Evolutionary conservation across 768 basidiomycete genomes (phyloP), one percentile per base, ranked within the genome.

Genomic region (Cytidiella melzeri): DNA sequence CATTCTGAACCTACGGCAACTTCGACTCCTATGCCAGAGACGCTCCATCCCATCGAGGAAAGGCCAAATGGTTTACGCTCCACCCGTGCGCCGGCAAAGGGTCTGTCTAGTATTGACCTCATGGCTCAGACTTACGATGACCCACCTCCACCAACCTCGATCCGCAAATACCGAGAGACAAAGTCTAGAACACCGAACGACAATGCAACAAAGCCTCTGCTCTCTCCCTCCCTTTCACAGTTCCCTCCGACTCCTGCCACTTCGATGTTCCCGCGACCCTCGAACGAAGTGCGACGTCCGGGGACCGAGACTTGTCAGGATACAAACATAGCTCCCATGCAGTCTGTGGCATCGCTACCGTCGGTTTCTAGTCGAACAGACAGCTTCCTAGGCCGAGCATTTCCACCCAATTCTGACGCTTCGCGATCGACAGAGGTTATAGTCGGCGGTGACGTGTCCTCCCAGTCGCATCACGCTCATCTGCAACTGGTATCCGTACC

Each of bases 61-160:
- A 43, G 47, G 41, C 19, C 34, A 46, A 47, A 39, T 52, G 55
- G 45, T 43, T 49, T n/a, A n/a, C n/a, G n/a, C n/a, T n/a, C n/a
- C n/a, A n/a, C n/a, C n/a, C n/a, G n/a, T n/a, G n/a, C 9, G 44
- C 51, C 43, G 1, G 52, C 52, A 36, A 43, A 48, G 41, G 42
- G 53, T 41, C 48, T 61, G 30, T 45, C 64, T 10, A 38, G 47
- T 18, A 57, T 61, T 10, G 45, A 58, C 15, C 57, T 21, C n/a
- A n/a, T 13, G 25, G 11, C 60, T 12, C 48, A 48, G 12, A 52
- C 42, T 26, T 69, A 67, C 48, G 60, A 69, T 43, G 73, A 76
- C 53, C 71, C 67, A 2, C 74, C 75, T 11, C 75, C 69, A 1
- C 61, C 64, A 2, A 68, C 69, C 19, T 53, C 58, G 34, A 63